A percentile compares a stretch with the other conserved stretches of the same genome.
phyloP scores from a whole-genome alignment of 345 rosid genomes.

The Firmiana major region DNA sequence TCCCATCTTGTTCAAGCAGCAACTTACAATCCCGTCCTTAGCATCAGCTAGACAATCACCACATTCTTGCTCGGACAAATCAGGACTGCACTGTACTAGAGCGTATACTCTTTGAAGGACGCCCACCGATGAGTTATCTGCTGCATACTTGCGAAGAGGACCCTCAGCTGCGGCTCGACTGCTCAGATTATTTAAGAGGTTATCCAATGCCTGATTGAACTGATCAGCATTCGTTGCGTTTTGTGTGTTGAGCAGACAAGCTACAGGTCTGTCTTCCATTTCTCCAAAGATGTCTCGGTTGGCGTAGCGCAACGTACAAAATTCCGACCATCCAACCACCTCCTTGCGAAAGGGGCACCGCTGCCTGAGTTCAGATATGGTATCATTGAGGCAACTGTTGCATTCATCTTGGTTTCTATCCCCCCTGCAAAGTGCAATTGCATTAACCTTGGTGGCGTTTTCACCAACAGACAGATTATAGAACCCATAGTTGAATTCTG shows the following conservation, averaged over 20 bases:
- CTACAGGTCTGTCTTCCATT: constrained; percentile 17
- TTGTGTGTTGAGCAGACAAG: constrained; percentile 9
- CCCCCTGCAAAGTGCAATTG: constrained; percentile 40
- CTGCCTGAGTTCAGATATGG: constrained; percentile 18
- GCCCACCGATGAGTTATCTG: constrained; percentile 1
- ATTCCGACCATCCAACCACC: constrained; percentile 36
- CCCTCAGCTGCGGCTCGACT: constrained; percentile 2
- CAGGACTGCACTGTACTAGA: constrained; percentile 50
- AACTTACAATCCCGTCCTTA: constrained; percentile 19
- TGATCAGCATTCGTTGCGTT: constrained; percentile 20
- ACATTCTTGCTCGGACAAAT: constrained; percentile 40
- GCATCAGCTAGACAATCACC: constrained; percentile 29
- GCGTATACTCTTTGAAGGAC: constrained; percentile 21
- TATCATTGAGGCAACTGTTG: constrained; percentile 26
- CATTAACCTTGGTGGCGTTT: constrained; percentile 28
- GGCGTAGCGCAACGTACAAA: constrained; percentile 45
- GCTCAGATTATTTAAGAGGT: constrained; percentile 13
- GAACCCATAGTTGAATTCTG: constrained; percentile 23
- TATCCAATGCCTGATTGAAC: constrained; percentile 25
- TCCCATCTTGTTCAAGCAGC: constrained; percentile 30
- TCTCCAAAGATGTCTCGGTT: constrained; percentile 25
- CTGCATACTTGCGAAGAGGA: constrained; percentile 6
- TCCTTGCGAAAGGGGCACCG: constrained; percentile 34
- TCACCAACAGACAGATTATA: constrained; percentile 11
- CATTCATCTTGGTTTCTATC: constrained; percentile 32